Percentiles rank a stretch among this genome's conserved stretches.
Evolutionary conservation across 2,329 filamentous ascomycete genomes (phyloP).

Genomic region (Exophiala xenobiotica): DNA sequence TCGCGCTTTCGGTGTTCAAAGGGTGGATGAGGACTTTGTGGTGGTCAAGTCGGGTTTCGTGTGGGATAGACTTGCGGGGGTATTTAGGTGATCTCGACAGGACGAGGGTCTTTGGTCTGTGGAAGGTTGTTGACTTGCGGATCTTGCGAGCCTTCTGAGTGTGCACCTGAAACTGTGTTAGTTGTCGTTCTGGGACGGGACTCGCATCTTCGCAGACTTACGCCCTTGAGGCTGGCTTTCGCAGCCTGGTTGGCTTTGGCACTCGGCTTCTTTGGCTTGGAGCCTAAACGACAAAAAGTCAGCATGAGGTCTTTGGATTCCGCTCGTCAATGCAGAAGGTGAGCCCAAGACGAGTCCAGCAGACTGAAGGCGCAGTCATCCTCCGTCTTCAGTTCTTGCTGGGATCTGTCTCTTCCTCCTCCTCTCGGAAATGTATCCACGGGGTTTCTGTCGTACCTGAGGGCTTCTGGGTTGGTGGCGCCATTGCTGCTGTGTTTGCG

Average conservation of each 20-base stretch:
- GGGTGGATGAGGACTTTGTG: constrained; percentile 98
- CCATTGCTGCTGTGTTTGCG: constrained; percentile 30
- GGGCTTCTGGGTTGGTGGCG: constrained; percentile 30
- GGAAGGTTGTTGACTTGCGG: constrained; percentile 90
- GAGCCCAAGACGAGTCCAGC: background rate
- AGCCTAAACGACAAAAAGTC: constrained; percentile 12
- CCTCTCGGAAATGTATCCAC: background rate
- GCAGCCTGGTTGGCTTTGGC: constrained; percentile 85
- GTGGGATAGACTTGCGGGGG: constrained; percentile 90
- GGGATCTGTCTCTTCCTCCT: background rate
- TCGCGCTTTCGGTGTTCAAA: constrained; percentile 98
- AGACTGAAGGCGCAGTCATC: background rate
- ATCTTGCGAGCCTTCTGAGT: constrained; percentile 91
- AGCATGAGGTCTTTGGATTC: constrained; percentile 6
- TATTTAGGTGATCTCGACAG: constrained; percentile 91
- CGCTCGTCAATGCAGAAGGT: background rate
- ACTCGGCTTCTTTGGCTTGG: constrained; percentile 58
- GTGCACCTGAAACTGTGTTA: constrained; percentile 54
- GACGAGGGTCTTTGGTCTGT: constrained; percentile 93
- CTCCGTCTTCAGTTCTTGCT: background rate
- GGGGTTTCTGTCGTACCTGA: constrained; percentile 26
- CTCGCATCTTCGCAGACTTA: constrained; percentile 55
- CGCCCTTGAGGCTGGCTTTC: constrained; percentile 93
- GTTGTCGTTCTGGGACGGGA: background rate
- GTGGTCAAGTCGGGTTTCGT: constrained; percentile 88